Base-by-base conservation (phyloP, 805 yeast species). In the Metschnikowia aberdeeniae region DNA sequence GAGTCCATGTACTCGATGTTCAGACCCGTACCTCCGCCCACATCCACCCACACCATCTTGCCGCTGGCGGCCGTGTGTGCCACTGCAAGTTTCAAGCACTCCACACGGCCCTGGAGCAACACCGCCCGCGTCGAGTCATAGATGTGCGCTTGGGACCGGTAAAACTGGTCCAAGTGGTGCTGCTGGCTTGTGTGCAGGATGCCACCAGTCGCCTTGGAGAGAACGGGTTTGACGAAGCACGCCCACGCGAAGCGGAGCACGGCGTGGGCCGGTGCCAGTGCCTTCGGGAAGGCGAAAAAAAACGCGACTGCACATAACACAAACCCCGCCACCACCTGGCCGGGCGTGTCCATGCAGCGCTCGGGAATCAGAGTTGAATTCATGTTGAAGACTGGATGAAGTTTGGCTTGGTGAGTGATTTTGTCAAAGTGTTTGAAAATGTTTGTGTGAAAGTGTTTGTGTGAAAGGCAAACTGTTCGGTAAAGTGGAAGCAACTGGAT, bases 21-120 rank as follows among this genome's bases (percentile, higher is more conserved):
- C 63, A 81, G 73, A 39, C 95, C 95, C 5, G 95, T 86, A 20
- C 95, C 95, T 28, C 95, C 95, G 41, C 95, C 95, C 57, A 87
- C 77, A 60, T 84, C 90, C 40, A 84, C 72, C 90, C 90, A 84
- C 36, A 83, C 80, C 36, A 83, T 64, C 41, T 75, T 73, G 35
- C 30, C 34, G 61, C 57, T 24, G 67, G 69, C 26, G 30, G 59
- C 51, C 50, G 58, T 31, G 61, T 85, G 89, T 22, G 82, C 62
- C 27, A 70, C 73, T 1, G 86, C 85, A 47, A 84, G 61, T 42
- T 71, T 71, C 44, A 85, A 68, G 45, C 87, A 81, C 45, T 75
- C 75, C 56, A 78, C 80, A 55, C 95, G 74, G 17, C 95, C 95
- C 62, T 84, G 77, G 53, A 86, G 71, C 34, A 86, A 69, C 31